These are phyloP conservation scores for Lizonia empirigonia DNA, from an alignment of 2,329 filamentous ascomycete species.

Conservation along the genomic window DNA sequence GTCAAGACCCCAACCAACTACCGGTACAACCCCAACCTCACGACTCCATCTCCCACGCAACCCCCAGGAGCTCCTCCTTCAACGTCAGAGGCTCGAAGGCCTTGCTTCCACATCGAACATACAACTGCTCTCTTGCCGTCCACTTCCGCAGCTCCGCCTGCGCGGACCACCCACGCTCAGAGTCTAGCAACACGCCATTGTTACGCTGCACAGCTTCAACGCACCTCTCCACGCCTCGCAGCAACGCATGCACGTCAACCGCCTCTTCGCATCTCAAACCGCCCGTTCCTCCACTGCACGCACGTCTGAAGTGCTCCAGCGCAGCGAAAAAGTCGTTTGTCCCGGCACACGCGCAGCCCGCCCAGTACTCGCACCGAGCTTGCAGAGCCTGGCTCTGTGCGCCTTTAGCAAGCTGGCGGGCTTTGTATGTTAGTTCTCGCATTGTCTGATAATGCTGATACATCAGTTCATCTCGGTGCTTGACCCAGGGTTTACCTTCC, in stretches of 20 bases:
- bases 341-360: conserved; percentile 21
- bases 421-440: conserved; percentile 8
- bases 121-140: too few species aligned
- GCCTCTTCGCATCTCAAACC: not conserved
- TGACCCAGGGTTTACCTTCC: not conserved
- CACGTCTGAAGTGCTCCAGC: conserved; percentile 14
- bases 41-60: too few species aligned
- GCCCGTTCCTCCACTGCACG: not conserved
- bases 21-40: too few species aligned
- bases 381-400: conserved; percentile 17
- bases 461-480: not conserved
- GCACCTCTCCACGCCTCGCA: not conserved
- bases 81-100: too few species aligned
- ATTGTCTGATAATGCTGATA: conserved; percentile 8
- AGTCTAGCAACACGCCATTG: too few species aligned
- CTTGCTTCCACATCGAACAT: too few species aligned
- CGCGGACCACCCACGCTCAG: too few species aligned
- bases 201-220: not conserved
- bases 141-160: too few species aligned
- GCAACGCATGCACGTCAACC: not conserved
- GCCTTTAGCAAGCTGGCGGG: conserved; percentile 13
- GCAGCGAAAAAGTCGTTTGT: conserved; percentile 14
- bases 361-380: conserved; percentile 30
- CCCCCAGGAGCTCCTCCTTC: too few species aligned
- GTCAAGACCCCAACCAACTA: too few species aligned